These are phyloP conservation scores for Carex scoparia DNA, from an alignment of 176 grass and related monocot species.

Conservation along the genomic window DNA sequence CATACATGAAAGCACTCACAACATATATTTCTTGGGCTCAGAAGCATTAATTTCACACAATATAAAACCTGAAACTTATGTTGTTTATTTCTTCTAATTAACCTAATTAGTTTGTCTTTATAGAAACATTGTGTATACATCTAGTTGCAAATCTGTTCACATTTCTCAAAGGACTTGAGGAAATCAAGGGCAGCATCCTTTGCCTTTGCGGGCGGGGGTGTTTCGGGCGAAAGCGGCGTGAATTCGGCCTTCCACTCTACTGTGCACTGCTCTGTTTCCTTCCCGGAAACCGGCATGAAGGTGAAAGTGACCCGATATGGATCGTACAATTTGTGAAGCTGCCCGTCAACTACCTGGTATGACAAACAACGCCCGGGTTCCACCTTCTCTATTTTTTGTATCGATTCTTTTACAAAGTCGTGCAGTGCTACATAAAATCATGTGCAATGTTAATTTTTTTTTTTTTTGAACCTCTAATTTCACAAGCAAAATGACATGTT, in stretches of 20 bases:
- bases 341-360: constrained; percentile 30
- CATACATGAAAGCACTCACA: background rate
- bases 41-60: background rate
- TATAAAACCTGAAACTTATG: background rate
- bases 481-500: background rate
- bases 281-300: constrained; percentile 18
- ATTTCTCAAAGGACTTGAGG: constrained; percentile 37
- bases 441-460: background rate
- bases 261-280: constrained; percentile 27
- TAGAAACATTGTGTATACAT: background rate
- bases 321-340: constrained; percentile 37
- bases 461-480: background rate
- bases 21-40: background rate
- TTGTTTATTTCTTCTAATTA: background rate
- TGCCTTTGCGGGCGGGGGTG: constrained; percentile 28
- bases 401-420: constrained; percentile 38
- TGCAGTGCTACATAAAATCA: constrained; percentile 26
- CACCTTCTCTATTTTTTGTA: constrained; percentile 44
- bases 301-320: constrained; percentile 40
- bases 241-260: constrained; percentile 48
- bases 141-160: background rate
- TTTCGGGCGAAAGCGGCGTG: constrained; percentile 8
- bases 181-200: constrained; percentile 42
- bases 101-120: background rate
- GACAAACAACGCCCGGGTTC: constrained; percentile 28